Percentiles rank a stretch among this genome's conserved stretches.
phyloP scores from a whole-genome alignment of 768 basidiomycete genomes.

The Coprinopsis marcescibilis region DNA sequence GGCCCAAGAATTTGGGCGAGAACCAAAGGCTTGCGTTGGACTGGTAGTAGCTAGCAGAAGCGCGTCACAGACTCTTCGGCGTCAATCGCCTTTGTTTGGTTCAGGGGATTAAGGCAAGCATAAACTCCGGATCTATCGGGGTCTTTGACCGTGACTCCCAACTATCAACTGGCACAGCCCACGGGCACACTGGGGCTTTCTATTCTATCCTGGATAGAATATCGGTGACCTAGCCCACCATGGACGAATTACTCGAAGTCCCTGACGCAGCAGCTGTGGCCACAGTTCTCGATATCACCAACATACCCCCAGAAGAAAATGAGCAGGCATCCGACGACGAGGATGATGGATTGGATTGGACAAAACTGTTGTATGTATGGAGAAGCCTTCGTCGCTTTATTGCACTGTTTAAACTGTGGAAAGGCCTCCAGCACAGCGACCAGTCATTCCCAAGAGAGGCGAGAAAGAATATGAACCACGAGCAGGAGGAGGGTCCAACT shows the following conservation, averaged over 20 bases:
- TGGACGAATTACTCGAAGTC: conserved; percentile 60
- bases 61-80: not conserved
- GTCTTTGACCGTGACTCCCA: too few relatives aligned
- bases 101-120: not conserved
- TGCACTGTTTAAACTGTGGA: conserved; percentile 10
- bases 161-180: too few relatives aligned
- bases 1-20: too few relatives aligned
- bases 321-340: conserved; percentile 51
- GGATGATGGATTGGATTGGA: conserved; percentile 78
- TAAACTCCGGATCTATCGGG: not conserved
- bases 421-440: conserved; percentile 42
- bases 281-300: conserved; percentile 12
- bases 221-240: too few relatives aligned
- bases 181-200: not conserved
- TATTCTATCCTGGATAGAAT: not conserved
- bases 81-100: not conserved
- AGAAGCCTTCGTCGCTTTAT: not conserved
- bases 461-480: conserved; percentile 96
- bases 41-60: not conserved
- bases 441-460: conserved; percentile 89
- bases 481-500: conserved; percentile 56
- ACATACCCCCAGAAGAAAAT: conserved; percentile 30
- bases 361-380: conserved; percentile 54
- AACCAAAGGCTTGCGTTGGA: too few relatives aligned
- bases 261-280: conserved; percentile 28